These are phyloP conservation scores for Pichia sp. DNA, from an alignment of 1,139 yeast species.

Conservation along the genomic window DNA sequence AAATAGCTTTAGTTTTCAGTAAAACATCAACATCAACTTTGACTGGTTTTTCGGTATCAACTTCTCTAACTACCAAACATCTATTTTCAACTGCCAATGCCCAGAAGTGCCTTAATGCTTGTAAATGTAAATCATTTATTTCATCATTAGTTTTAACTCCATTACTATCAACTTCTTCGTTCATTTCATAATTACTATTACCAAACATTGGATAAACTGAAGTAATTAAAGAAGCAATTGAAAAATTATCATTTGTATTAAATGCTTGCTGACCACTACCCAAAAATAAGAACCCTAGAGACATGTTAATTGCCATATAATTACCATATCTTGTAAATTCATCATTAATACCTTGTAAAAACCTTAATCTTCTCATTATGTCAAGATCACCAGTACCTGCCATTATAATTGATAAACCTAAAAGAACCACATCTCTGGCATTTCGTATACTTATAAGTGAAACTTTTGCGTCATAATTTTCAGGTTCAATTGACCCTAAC, in stretches of 20 bases:
- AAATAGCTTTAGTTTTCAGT: slow-evolving; percentile 35
- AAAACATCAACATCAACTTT: slow-evolving; percentile 44
- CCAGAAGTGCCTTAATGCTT: slow-evolving; percentile 90
- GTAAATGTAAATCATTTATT: slow-evolving; percentile 55
- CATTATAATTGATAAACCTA: slow-evolving; percentile 69
- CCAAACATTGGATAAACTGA: slow-evolving; percentile 76
- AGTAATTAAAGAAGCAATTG: slow-evolving; percentile 66
- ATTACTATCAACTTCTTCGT: slow-evolving; percentile 19
- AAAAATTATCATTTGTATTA: slow-evolving; percentile 48
- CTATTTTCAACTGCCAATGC: slow-evolving; percentile 76
- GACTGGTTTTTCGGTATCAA: slow-evolving; percentile 48
- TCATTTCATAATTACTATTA: slow-evolving; percentile 19
- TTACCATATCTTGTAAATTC: slow-evolving; percentile 55
- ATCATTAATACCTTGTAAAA: slow-evolving; percentile 53
- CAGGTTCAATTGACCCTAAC: slow-evolving; percentile 43
- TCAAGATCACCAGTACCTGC: slow-evolving; percentile 90
- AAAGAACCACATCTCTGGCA: slow-evolving; percentile 52
- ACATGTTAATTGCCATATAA: slow-evolving; percentile 73
- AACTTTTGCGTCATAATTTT: slow-evolving; percentile 54
- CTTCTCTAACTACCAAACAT: slow-evolving; percentile 71
- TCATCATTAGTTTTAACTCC: slow-evolving; percentile 1
- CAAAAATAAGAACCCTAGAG: slow-evolving; percentile 78
- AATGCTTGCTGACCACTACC: slow-evolving; percentile 94
- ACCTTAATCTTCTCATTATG: slow-evolving; percentile 64
- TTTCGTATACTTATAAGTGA: slow-evolving; percentile 52